Base-by-base conservation (phyloP, 2,329 filamentous ascomycete genomes). In the Cladophialophora chaetospira region DNA sequence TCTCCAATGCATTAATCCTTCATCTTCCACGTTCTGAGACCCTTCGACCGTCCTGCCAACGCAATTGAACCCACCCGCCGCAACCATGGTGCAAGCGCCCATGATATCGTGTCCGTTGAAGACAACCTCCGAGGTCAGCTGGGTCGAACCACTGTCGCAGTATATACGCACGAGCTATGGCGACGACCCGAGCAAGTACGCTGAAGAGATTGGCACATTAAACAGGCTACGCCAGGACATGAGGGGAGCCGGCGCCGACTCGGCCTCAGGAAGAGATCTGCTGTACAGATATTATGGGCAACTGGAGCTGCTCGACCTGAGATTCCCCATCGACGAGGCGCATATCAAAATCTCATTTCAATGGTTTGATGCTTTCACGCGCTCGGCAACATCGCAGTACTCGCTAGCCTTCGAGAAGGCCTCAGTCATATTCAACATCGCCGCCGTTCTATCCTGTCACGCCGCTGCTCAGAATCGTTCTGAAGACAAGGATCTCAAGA, bases 301-400 rank as follows among this genome's bases (percentile, higher is more conserved):
- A 77, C 83, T 99, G 57, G 94, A 99, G 77, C 80, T 99, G 50
- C 78, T 99, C 61, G 94, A 99, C 73, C 77, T 99, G 68, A 83
- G 94, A 60, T 99, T 99, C 70, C 95, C 95, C 0, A 91, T 99
- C 43, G 94, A 99, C 67, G 94, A 99, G 77, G 94, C 96, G 70
- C 93, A 99, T 71, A 97, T 99, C 77, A 97, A 97, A 77, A 96
- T 99, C 68, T 90, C 89, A 5, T 99, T 99, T 72, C 97, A 93
- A 63, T 99, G 94, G 94, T 97, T 95, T 76, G 94, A 99, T 73
- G 94, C 95, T n/a, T 99, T 99, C 72, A 99, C 94, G 42, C 92
- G 96, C 72, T 97, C 97, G 70, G 83, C 91, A n/a, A 99, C 94
- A 3, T 87, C 92, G 3, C 94, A 99, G 73, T 97, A 95, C 77